These are phyloP conservation scores for Candida taoyuanica DNA, from an alignment of 805 yeast species.

Conservation along the genomic window DNA sequence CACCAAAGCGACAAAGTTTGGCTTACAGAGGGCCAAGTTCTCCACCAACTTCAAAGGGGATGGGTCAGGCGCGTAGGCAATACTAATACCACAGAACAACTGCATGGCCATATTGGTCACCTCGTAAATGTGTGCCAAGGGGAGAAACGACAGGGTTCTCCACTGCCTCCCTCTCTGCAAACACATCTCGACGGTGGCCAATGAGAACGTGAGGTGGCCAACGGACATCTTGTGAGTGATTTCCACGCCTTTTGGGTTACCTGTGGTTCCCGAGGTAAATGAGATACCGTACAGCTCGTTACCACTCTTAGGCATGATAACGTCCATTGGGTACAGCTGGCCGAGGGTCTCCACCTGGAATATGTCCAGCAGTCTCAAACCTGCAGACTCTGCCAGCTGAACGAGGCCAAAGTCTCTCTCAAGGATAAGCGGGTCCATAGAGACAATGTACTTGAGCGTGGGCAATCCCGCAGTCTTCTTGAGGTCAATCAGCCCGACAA, in stretches of 20 bases:
- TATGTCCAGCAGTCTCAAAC: conserved; percentile 34
- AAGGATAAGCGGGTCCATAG: conserved; percentile 39
- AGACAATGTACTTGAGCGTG: conserved; percentile 39
- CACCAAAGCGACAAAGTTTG: conserved; percentile 46
- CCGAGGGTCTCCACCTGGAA: conserved; percentile 32
- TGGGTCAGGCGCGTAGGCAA: conserved; percentile 47
- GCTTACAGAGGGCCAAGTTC: conserved; percentile 43
- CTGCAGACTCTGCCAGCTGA: conserved; percentile 17
- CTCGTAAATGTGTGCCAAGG: conserved; percentile 60
- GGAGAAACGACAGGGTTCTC: conserved; percentile 39
- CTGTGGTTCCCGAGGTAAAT: conserved; percentile 66
- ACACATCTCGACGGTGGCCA: conserved; percentile 11
- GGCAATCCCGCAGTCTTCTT: conserved; percentile 29
- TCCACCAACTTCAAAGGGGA: conserved; percentile 40
- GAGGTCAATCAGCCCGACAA: conserved; percentile 37
- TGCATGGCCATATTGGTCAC: conserved; percentile 36
- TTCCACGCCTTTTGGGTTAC: conserved; percentile 58
- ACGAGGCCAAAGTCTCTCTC: conserved; percentile 24
- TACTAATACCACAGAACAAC: conserved; percentile 32
- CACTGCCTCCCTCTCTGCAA: conserved; percentile 19
- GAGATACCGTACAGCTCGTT: conserved; percentile 47
- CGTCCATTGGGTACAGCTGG: conserved; percentile 32
- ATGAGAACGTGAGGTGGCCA: conserved; percentile 33
- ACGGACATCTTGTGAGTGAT: conserved; percentile 41
- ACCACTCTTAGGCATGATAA: conserved; percentile 31